These are phyloP conservation scores for Chalaropsis thielavioides DNA, from an alignment of 2,329 filamentous ascomycete species.

Conservation along the genomic window DNA sequence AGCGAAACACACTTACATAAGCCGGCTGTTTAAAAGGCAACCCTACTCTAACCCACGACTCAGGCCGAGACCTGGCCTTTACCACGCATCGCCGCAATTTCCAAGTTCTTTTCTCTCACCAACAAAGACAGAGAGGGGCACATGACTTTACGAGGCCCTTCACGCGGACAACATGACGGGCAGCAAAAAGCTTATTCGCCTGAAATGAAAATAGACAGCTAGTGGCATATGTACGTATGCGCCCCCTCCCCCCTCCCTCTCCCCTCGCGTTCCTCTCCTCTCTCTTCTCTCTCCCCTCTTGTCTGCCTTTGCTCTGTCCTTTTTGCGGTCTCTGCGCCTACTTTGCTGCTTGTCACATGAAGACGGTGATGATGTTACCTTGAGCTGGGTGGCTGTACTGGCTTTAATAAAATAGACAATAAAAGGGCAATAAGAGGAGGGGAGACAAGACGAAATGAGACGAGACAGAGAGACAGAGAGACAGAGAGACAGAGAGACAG, in stretches of 20 bases:
- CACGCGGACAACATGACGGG: neutral
- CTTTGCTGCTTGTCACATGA: neutral
- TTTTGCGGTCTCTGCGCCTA: neutral
- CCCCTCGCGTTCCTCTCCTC: neutral
- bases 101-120: neutral
- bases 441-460: too few species aligned
- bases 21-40: neutral
- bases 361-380: neutral
- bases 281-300: neutral
- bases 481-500: neutral
- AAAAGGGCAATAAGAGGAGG: too few species aligned
- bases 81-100: neutral
- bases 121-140: too few species aligned
- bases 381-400: neutral
- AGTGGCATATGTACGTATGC: neutral
- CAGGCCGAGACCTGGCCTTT: neutral
- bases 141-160: too few species aligned
- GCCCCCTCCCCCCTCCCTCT: neutral
- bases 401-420: too few species aligned
- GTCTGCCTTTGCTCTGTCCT: neutral
- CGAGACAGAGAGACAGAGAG: too few species aligned
- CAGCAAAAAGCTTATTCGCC: neutral
- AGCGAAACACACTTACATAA: neutral
- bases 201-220: neutral
- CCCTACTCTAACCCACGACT: neutral